Evolutionary conservation across 2,329 filamentous ascomycete species (phyloP).

Genomic region (Apiospora malaysiana): DNA sequence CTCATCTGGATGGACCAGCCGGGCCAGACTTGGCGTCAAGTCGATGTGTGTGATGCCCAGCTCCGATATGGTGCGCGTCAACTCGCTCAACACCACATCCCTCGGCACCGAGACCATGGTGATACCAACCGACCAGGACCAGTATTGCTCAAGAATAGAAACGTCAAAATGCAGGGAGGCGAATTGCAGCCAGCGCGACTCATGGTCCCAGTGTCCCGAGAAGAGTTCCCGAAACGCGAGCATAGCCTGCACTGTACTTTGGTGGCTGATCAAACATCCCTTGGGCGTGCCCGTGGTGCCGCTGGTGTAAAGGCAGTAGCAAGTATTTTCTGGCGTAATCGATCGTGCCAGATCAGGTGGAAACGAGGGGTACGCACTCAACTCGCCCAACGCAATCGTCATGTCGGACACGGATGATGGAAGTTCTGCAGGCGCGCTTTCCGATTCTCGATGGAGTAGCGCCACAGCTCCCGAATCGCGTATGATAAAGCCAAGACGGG

Average conservation of each 20-base stretch:
- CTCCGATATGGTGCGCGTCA: constrained; percentile 72
- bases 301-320: constrained; percentile 87
- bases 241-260: constrained; percentile 89
- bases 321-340: constrained; percentile 61
- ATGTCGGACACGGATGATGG: constrained; percentile 42
- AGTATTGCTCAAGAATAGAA: constrained; percentile 91
- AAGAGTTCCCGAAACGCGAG: constrained; percentile 85
- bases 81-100: constrained; percentile 84
- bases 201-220: constrained; percentile 70
- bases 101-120: constrained; percentile 81
- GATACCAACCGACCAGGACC: constrained; percentile 92
- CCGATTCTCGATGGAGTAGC: constrained; percentile 59
- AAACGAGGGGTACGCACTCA: constrained; percentile 34
- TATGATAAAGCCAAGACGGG: constrained; percentile 79
- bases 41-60: constrained; percentile 89
- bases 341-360: constrained; percentile 38
- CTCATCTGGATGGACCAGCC: constrained; percentile 77
- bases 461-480: constrained; percentile 71
- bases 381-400: constrained; percentile 36
- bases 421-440: constrained; percentile 39
- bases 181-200: constrained; percentile 88
- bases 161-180: constrained; percentile 96
- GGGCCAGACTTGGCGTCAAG: constrained; percentile 85
- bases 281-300: constrained; percentile 88
- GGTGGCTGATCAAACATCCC: constrained; percentile 86